Evolutionary conservation across 805 yeast genomes (phyloP).

Genomic region (Priceomyces haplophilus): DNA sequence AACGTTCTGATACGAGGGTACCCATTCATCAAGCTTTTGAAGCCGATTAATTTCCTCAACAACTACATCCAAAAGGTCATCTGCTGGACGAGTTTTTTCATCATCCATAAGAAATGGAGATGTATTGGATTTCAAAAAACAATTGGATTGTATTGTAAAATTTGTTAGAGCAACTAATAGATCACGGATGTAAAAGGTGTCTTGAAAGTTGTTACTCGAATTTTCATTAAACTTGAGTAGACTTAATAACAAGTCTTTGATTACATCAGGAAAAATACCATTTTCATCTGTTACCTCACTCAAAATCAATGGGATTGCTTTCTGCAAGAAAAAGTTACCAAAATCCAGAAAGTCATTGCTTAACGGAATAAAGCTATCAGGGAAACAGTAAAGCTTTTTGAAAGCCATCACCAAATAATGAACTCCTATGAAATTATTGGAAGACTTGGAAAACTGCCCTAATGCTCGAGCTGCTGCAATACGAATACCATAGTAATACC

Average conservation of each 20-base stretch:
- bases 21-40: conserved; percentile 80
- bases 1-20: conserved; percentile 64
- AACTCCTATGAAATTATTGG: conserved; percentile 67
- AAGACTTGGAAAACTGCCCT: conserved; percentile 60
- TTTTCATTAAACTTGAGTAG: conserved; percentile 83
- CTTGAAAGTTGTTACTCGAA: conserved; percentile 71
- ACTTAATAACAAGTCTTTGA: conserved; percentile 64
- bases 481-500: conserved; percentile 88
- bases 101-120: conserved; percentile 6
- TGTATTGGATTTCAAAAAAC: conserved; percentile 9
- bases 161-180: conserved; percentile 54
- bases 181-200: conserved; percentile 60
- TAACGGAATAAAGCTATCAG: conserved; percentile 56
- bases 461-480: conserved; percentile 82
- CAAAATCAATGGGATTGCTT: conserved; percentile 62
- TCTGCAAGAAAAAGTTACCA: conserved; percentile 65
- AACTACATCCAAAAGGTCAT: conserved; percentile 25
- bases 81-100: conserved; percentile 6
- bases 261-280: conserved; percentile 56
- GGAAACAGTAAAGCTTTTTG: conserved; percentile 69
- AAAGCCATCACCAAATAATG: conserved; percentile 69
- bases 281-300: conserved; percentile 58
- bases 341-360: conserved; percentile 80
- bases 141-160: conserved; percentile 19
- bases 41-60: conserved; percentile 69